Base-by-base conservation (phyloP, 148 eudicot genomes). In the Persicaria maculosa region DNA sequence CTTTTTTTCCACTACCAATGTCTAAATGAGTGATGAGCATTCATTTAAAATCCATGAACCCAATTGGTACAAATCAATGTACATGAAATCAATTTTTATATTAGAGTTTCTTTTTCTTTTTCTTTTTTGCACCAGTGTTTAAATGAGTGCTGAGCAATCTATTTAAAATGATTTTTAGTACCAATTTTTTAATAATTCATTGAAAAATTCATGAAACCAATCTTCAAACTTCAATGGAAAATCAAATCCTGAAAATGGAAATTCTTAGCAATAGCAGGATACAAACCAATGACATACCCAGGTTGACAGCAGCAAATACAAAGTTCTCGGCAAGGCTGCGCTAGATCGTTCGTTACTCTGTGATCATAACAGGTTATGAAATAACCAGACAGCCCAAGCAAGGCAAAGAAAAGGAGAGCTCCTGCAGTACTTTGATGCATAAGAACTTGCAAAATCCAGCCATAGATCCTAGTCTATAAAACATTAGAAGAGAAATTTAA, bases 251-350 rank as follows among this genome's bases (percentile, higher is more conserved):
- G 3, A 14, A 64, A 14, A 64, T 7, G 8, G n/a, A n/a, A 64
- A 36, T 40, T 40, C 5, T 10, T 64, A 61, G 67, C 19, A 25
- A 20, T 9, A 16, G 67, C 9, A 22, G 45, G 69, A 0, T 64
- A 64, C 7, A 31, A 40, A 14, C 25, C 55, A 64, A 40, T 15
- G 36, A 69, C 71, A 64, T 64, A 76, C 79, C 65, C 72, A 65
- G 98, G 98, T 45, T 91, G 96, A 80, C 98, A 94, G 85, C 98
- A 94, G 78, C 97, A 94, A 74, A 91, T 88, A 77, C 98, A 94
- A 76, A 94, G 79, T 82, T 94, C 98, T 74, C 97, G 84, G 77
- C 98, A 94, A 71, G 98, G 98, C 82, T 94, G 98, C 64, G 97
- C 92, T 57, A 91, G 86, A 86, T 94, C 95, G 71, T 76, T 94